A percentile compares a stretch with the other conserved stretches of the same genome.
These are phyloP conservation scores for Exophiala lecanii-corni DNA, from an alignment of 2,329 filamentous ascomycete species.

Conservation along the genomic window DNA sequence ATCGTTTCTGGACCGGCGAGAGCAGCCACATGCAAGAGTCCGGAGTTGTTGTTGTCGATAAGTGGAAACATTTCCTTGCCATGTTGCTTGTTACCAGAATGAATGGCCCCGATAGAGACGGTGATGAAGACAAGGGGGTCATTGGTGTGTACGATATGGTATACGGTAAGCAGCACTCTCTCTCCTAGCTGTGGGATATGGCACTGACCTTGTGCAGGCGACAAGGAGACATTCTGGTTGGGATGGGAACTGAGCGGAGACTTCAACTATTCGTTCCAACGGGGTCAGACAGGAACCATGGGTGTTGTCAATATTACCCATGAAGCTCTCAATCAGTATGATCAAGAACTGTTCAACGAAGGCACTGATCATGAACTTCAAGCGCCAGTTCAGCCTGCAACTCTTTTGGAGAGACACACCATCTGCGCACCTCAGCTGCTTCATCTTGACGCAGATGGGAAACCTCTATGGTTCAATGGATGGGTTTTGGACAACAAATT, in stretches of 20 bases:
- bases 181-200: neutral
- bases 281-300: conserved; percentile 32
- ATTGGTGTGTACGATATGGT: conserved; percentile 46
- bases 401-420: conserved; percentile 27
- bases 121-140: conserved; percentile 32
- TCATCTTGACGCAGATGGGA: conserved; percentile 39
- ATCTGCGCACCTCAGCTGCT: conserved; percentile 45
- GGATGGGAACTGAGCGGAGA: conserved; percentile 45
- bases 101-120: conserved; percentile 42
- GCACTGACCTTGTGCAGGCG: conserved; percentile 30
- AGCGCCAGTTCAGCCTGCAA: conserved; percentile 13
- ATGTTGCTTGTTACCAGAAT: conserved; percentile 36
- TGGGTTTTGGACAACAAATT: conserved; percentile 43
- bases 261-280: conserved; percentile 41
- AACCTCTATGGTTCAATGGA: conserved; percentile 47
- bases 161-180: conserved; percentile 34
- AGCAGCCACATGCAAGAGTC: conserved; percentile 38
- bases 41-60: conserved; percentile 45
- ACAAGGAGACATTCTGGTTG: conserved; percentile 50
- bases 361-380: conserved; percentile 8
- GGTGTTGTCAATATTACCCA: conserved; percentile 12
- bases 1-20: conserved; percentile 27
- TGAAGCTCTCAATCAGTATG: neutral
- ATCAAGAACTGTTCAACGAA: neutral
- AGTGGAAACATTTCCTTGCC: conserved; percentile 43